Conservation (phyloP, 768 basidiomycete genomes). For the Suillus luteus region DNA sequence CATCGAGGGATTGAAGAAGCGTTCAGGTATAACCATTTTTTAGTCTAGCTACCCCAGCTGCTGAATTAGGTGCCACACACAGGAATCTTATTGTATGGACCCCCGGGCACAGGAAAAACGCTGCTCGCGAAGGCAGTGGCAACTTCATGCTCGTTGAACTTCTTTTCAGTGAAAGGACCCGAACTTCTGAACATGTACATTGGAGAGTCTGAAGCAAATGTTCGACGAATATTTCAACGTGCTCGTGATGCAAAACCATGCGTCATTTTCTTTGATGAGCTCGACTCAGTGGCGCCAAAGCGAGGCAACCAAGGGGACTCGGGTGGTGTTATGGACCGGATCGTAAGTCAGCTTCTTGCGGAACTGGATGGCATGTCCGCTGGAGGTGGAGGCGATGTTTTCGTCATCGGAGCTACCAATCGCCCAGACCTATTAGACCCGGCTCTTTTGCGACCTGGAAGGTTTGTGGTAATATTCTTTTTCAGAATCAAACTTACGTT, state of each 20-base stretch:
- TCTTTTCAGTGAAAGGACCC: slow-evolving; percentile 96
- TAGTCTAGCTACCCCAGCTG: neutral
- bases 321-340: slow-evolving; percentile 97
- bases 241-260: slow-evolving; percentile 92
- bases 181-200: slow-evolving; percentile 98
- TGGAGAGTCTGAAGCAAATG: slow-evolving; percentile 97
- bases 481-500: neutral
- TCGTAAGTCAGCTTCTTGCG: slow-evolving; percentile 91
- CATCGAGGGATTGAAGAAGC: slow-evolving; percentile 88
- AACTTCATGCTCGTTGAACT: slow-evolving; percentile 92
- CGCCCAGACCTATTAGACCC: slow-evolving; percentile 90
- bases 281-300: slow-evolving; percentile 94
- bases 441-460: slow-evolving; percentile 84
- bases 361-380: slow-evolving; percentile 90
- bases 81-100: slow-evolving; percentile 93
- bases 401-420: slow-evolving; percentile 96
- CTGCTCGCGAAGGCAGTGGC: slow-evolving; percentile 95
- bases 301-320: slow-evolving; percentile 95
- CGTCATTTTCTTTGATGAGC: slow-evolving; percentile 95
- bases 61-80: slow-evolving; percentile 9
- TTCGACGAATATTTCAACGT: slow-evolving; percentile 86
- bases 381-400: slow-evolving; percentile 71
- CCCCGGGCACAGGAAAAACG: slow-evolving; percentile 96
- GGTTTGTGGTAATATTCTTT: slow-evolving; percentile 45
- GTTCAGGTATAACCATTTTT: slow-evolving; percentile 64